Evolutionary conservation across 225 moss, liverwort and hornwort genomes (phyloP).

Genomic region (Straminergon stramineum): DNA sequence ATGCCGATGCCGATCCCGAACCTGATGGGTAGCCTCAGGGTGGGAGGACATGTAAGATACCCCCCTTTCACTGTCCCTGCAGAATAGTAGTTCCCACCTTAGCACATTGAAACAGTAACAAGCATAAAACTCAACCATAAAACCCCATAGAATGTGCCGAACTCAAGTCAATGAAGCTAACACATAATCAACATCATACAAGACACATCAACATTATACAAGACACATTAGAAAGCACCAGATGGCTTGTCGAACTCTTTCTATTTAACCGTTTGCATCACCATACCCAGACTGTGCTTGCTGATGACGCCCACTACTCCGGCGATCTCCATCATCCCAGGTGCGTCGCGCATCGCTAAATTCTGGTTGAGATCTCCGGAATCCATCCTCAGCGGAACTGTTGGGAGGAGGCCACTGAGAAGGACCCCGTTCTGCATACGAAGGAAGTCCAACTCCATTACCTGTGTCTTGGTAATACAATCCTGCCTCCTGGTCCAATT

Average conservation of each 20-base stretch:
- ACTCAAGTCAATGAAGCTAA: background rate
- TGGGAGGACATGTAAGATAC: conserved; percentile 11
- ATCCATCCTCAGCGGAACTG: conserved; percentile 16
- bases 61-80: conserved; percentile 27
- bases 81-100: background rate
- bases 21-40: conserved; percentile 10
- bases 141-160: background rate
- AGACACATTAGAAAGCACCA: background rate
- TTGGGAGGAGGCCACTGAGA: conserved; percentile 5
- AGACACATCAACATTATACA: background rate
- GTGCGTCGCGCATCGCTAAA: conserved; percentile 6
- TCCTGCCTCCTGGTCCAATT: conserved; percentile 16
- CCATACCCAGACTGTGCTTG: conserved; percentile 10
- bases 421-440: conserved; percentile 2
- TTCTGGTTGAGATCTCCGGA: conserved; percentile 22
- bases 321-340: conserved; percentile 22
- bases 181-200: background rate
- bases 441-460: background rate
- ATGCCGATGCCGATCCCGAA: background rate
- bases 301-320: conserved; percentile 7
- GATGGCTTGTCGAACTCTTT: conserved; percentile 7
- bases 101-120: background rate
- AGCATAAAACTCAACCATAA: background rate
- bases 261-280: background rate
- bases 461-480: conserved; percentile 13